Conservation (phyloP, 2,329 filamentous ascomycete genomes). For the Ophiostoma piceae region DNA sequence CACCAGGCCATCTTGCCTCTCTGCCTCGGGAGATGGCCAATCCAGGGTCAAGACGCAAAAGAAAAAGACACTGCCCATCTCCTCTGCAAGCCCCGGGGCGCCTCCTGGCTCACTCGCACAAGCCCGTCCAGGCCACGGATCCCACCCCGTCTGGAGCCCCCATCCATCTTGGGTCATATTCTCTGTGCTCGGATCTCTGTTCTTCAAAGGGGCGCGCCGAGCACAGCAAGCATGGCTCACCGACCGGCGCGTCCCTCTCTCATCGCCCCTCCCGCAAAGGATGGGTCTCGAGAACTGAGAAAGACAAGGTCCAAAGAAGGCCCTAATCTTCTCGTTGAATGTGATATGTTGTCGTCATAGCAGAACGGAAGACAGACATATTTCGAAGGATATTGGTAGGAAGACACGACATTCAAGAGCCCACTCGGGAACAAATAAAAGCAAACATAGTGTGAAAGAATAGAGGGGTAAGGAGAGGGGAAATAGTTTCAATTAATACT, state of each 20-base stretch:
- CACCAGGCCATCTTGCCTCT: not conserved
- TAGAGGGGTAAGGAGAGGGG: not conserved
- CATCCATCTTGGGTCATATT: not conserved
- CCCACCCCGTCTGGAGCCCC: not conserved
- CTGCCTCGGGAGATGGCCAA: not conserved
- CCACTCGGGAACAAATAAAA: not conserved
- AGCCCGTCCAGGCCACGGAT: not conserved
- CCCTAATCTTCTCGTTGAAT: not conserved
- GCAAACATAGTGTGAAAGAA: not conserved
- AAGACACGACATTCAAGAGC: not conserved
- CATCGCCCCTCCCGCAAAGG: not conserved
- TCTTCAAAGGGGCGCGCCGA: conserved; percentile 27
- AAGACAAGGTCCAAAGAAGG: not conserved
- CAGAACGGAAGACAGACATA: not conserved
- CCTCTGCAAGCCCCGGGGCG: not conserved
- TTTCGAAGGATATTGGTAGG: not conserved
- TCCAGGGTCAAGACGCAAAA: conserved; percentile 1
- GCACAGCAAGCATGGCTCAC: not conserved
- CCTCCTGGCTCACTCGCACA: not conserved
- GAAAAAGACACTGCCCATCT: not conserved
- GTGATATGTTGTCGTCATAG: conserved; percentile 11
- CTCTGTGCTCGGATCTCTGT: conserved; percentile 37
- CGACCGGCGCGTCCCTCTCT: not conserved
- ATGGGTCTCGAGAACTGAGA: not conserved
- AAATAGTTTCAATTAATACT: not conserved